Evolutionary conservation across 1,284 basidiomycete genomes (phyloP).

Genomic region (Ganoderma boninense): DNA sequence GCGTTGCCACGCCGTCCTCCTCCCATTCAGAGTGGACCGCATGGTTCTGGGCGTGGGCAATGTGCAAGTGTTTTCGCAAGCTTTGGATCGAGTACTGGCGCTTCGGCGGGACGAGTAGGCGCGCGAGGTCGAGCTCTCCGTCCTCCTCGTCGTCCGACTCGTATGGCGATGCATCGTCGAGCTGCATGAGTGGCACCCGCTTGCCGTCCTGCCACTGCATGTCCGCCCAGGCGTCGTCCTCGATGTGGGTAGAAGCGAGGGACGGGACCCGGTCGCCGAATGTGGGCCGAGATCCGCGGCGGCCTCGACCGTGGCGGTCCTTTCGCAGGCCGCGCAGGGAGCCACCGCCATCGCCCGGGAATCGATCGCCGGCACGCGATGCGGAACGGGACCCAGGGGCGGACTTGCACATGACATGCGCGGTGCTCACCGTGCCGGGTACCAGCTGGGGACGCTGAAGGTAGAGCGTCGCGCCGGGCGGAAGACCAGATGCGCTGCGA

Average conservation of each 20-base stretch:
- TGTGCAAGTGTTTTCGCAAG: conserved; percentile 65
- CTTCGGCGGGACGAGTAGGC: conserved; percentile 73
- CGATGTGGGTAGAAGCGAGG: conserved; percentile 48
- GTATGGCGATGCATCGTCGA: conserved; percentile 40
- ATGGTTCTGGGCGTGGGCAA: conserved; percentile 31
- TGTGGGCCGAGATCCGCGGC: conserved; percentile 17
- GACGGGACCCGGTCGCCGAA: conserved; percentile 47
- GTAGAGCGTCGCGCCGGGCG: conserved; percentile 36
- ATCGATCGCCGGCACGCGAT: conserved; percentile 41
- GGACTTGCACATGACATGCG: conserved; percentile 68
- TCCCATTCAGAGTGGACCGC: conserved; percentile 26
- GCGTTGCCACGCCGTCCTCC: conserved; percentile 34
- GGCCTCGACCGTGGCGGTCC: conserved; percentile 22
- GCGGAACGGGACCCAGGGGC: conserved; percentile 58
- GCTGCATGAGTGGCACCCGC: conserved; percentile 30
- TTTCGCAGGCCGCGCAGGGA: conserved; percentile 22
- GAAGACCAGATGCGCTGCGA: conserved; percentile 30
- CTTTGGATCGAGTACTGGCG: conserved; percentile 76
- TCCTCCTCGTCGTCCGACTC: conserved; percentile 61
- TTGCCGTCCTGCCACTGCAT: conserved; percentile 38
- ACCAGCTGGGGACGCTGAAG: conserved; percentile 38
- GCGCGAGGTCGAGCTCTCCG: conserved; percentile 69
- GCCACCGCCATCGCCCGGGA: conserved; percentile 12
- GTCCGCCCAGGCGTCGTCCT: conserved; percentile 48
- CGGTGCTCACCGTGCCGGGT: conserved; percentile 55